Percentiles rank a stretch among this genome's conserved stretches.
Evolutionary conservation across 352 stramenopile genomes (phyloP).

Genomic region (Phytopythium montanum): DNA sequence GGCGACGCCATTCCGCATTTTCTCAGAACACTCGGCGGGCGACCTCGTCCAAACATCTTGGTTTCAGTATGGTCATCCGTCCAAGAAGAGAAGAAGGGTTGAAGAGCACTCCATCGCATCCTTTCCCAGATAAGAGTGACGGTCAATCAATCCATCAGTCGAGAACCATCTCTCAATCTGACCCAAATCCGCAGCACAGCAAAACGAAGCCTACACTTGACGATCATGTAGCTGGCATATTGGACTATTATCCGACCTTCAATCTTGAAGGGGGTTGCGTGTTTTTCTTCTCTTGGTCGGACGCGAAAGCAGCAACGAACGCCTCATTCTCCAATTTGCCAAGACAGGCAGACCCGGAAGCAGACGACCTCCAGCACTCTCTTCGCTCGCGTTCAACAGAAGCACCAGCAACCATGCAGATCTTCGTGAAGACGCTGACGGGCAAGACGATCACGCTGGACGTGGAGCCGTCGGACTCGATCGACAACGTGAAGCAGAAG

Average conservation of each 20-base stretch:
- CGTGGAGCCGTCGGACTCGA: constrained; percentile 21
- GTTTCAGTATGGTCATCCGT: not conserved
- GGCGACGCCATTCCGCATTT: constrained; percentile 1
- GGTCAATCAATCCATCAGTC: not conserved
- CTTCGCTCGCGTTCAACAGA: not conserved
- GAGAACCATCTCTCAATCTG: not conserved
- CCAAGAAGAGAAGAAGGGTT: not conserved
- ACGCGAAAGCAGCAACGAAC: not conserved
- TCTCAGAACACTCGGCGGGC: constrained; percentile 6
- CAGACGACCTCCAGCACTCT: not conserved
- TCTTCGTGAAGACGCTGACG: constrained; percentile 85
- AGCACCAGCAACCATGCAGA: constrained; percentile 50
- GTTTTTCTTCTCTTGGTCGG: constrained; percentile 1
- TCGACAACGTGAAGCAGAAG: constrained; percentile 91
- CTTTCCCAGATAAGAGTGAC: constrained; percentile 5
- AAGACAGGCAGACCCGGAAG: not conserved
- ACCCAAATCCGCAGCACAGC: not conserved
- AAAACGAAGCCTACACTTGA: no score
- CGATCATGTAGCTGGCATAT: not conserved
- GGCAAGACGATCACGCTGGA: constrained; percentile 81
- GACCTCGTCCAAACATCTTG: not conserved
- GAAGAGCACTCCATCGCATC: not conserved
- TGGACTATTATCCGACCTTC: not conserved
- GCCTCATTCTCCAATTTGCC: constrained; percentile 12
- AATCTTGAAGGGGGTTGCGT: constrained; percentile 7